These are phyloP conservation scores for Heracleum sosnowskyi DNA, from an alignment of 129 eudicot genomes.

Conservation along the genomic window DNA sequence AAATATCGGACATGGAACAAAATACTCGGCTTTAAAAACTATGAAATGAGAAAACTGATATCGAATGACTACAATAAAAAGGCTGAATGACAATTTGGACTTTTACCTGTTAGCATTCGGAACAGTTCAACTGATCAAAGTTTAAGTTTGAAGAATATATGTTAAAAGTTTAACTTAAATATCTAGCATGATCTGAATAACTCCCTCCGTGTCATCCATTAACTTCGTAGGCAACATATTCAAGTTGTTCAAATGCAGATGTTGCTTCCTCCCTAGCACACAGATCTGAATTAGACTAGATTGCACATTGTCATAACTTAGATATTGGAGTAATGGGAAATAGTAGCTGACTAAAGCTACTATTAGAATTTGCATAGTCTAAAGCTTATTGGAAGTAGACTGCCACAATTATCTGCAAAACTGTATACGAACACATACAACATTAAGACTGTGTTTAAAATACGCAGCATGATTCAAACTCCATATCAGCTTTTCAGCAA, in stretches of 20 bases:
- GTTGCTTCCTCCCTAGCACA: constrained; percentile 65
- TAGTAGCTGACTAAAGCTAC: no score
- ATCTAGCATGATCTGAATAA: no score
- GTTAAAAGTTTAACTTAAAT: no score
- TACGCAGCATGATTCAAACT: background rate
- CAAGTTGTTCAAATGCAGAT: constrained; percentile 54
- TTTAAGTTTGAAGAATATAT: no score
- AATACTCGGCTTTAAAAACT: no score
- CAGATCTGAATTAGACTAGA: constrained; percentile 19
- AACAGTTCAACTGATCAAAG: no score
- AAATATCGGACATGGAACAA: background rate
- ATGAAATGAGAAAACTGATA: no score
- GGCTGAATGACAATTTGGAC: no score
- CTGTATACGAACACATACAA: background rate
- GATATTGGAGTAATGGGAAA: background rate
- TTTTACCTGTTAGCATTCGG: no score
- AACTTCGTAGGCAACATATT: constrained; percentile 38
- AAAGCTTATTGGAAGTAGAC: background rate
- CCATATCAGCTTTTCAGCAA: no score
- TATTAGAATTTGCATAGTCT: no score
- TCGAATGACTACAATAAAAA: no score
- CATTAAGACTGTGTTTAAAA: background rate
- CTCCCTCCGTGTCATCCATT: background rate
- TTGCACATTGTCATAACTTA: constrained; percentile 8
- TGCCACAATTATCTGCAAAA: background rate